Base-by-base conservation (phyloP, 768 basidiomycete genomes). In the Boletus rubescentipes region DNA sequence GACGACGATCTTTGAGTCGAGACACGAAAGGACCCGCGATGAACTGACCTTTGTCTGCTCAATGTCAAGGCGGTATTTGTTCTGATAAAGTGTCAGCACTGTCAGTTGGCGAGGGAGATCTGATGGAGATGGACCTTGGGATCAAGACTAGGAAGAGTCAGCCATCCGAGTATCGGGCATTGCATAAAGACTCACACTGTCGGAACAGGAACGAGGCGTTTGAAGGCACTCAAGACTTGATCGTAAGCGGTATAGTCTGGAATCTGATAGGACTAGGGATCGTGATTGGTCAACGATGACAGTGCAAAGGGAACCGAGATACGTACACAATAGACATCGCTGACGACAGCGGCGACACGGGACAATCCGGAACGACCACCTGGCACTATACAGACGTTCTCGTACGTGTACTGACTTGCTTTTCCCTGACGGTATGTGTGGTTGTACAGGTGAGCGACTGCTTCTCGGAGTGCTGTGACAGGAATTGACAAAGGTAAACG, bases 381-480 rank as follows among this genome's bases (percentile, higher is more conserved):
- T 12, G 95, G 95, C 1, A 97, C 94, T 61, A 98, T 96, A 64
- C 91, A 93, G 12, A 92, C 87, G 64, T 98, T 98, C 72, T 95
- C 93, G 60, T 78, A 89, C 1, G 92, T 94, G 68, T 97, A 98
- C 61, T 95, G 79, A 60, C 89, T 92, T 8, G 70, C 55, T 72
- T 89, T 95, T 43, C 83, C 90, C 61, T 88, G 72, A 32, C 95
- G 83, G 68, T 96, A 96, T 2, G 87, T 89, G 46, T 80, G 75
- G 67, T 98, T 98, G 76, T 98, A 98, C 46, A 94, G 69, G 56
- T 89, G 74, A 10, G 95, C 95, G 30, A 98, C 94, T 2, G 93
- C 92, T 67, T 93, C 87, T 29, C 95, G 82, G 18, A 98, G 83
- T 14, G 75, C 89, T 90, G 61, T 32, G 37, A 46, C 23, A 37